Evolutionary conservation across 768 basidiomycete genomes (phyloP).

Genomic region (Crassisporium funariophilum): DNA sequence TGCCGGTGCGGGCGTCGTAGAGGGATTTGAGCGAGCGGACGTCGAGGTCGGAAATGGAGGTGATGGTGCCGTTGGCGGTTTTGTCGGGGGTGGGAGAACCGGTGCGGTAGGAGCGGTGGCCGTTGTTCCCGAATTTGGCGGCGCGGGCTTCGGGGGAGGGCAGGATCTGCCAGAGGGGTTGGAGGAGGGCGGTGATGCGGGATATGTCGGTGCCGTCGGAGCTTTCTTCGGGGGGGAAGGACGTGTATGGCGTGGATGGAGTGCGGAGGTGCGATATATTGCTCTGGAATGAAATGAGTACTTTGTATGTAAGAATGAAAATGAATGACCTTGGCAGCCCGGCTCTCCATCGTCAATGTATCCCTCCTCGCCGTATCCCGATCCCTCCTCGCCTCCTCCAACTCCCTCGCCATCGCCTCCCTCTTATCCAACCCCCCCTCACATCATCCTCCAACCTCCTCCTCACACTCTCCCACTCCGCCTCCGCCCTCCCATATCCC

Average conservation of each 20-base stretch:
- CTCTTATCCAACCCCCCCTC: slow-evolving; percentile 45
- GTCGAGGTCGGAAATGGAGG: slow-evolving; percentile 81
- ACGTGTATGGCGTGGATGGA: slow-evolving; percentile 17
- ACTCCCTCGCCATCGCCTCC: slow-evolving; percentile 48
- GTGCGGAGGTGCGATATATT: slow-evolving; percentile 8
- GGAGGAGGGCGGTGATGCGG: slow-evolving; percentile 61
- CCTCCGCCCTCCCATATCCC: slow-evolving; percentile 41
- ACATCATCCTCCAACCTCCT: slow-evolving; percentile 55
- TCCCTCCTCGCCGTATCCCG: slow-evolving; percentile 51
- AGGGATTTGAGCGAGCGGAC: slow-evolving; percentile 83
- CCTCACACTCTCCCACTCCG: slow-evolving; percentile 49
- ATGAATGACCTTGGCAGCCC: slow-evolving; percentile 34
- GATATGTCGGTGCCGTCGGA: slow-evolving; percentile 44
- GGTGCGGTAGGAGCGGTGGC: slow-evolving; percentile 49
- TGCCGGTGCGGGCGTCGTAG: slow-evolving; percentile 50
- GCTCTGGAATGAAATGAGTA: not conserved
- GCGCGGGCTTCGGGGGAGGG: slow-evolving; percentile 86
- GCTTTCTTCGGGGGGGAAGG: slow-evolving; percentile 26
- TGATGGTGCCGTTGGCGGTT: slow-evolving; percentile 20
- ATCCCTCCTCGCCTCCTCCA: slow-evolving; percentile 56
- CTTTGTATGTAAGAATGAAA: too few species aligned
- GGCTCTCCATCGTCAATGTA: slow-evolving; percentile 37
- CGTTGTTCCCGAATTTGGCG: slow-evolving; percentile 48
- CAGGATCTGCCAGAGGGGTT: slow-evolving; percentile 77
- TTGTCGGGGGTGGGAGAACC: slow-evolving; percentile 47